Evolutionary conservation across 2,329 filamentous ascomycete species (phyloP).

Genomic region (Sporothrix sp.): DNA sequence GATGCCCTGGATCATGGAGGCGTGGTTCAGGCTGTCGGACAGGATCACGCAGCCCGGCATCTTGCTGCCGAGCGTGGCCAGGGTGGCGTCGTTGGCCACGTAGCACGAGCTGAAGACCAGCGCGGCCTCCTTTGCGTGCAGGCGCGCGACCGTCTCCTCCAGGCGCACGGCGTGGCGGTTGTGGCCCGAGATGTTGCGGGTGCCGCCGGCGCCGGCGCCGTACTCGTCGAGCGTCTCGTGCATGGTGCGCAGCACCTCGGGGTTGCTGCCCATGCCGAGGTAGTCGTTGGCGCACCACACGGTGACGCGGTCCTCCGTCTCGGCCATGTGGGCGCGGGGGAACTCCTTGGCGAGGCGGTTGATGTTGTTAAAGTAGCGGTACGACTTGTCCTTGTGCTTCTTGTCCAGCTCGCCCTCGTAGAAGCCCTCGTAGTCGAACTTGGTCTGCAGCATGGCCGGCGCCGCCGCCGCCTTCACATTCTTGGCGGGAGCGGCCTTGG

Average conservation of each 20-base stretch:
- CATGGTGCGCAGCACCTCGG: conserved; percentile 79
- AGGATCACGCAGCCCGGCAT: conserved; percentile 93
- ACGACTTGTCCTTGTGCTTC: conserved; percentile 99
- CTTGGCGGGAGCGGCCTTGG: not conserved
- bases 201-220: conserved; percentile 88
- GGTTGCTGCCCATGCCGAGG: conserved; percentile 92
- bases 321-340: conserved; percentile 83
- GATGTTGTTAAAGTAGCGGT: conserved; percentile 99
- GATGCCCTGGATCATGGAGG: conserved; percentile 98
- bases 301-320: conserved; percentile 74
- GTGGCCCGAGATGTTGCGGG: conserved; percentile 94
- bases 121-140: conserved; percentile 86
- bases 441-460: conserved; percentile 30
- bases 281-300: conserved; percentile 99
- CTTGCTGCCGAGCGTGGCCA: conserved; percentile 94
- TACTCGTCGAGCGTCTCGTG: conserved; percentile 92
- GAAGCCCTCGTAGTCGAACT: conserved; percentile 86
- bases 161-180: conserved; percentile 86
- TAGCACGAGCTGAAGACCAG: conserved; percentile 97
- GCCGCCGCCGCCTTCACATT: conserved; percentile 8
- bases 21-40: conserved; percentile 96
- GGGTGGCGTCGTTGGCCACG: conserved; percentile 92
- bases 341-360: conserved; percentile 96
- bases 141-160: conserved; percentile 70
- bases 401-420: conserved; percentile 86